Evolutionary conservation across 345 rosid species (phyloP).

Genomic region (Zanthoxylum bungeanum): DNA sequence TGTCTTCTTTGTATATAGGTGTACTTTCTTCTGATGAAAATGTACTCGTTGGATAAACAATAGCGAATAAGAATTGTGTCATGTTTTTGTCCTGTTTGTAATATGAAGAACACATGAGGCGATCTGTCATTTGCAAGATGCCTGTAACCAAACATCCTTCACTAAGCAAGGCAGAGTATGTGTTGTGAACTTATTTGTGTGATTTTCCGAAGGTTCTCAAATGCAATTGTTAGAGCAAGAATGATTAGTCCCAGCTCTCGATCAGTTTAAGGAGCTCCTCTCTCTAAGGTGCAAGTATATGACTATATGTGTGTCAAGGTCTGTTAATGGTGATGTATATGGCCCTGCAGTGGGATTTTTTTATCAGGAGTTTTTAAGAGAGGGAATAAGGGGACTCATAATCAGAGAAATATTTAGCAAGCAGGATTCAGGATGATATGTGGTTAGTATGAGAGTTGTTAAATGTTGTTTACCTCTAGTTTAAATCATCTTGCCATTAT

Average conservation of each 20-base stretch:
- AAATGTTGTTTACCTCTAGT: not conserved
- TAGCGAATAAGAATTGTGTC: not conserved
- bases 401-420: not conserved
- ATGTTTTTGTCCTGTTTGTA: not conserved
- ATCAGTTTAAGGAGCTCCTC: not conserved
- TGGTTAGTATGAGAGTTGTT: not conserved
- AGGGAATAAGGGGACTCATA: not conserved
- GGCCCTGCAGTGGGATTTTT: not conserved
- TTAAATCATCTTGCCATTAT: not conserved
- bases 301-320: not conserved
- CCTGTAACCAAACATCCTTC: not conserved
- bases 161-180: not conserved
- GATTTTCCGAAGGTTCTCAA: not conserved
- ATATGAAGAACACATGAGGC: not conserved
- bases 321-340: not conserved
- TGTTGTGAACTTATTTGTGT: not conserved
- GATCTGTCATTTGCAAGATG: not conserved
- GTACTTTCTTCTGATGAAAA: not conserved
- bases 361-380: not conserved
- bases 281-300: not conserved
- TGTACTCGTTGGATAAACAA: not conserved
- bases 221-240: not conserved
- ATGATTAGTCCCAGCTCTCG: not conserved
- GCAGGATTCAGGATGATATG: not conserved
- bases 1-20: not conserved